Base-by-base conservation (phyloP, 768 basidiomycete genomes). In the Lactarius hengduanensis region DNA sequence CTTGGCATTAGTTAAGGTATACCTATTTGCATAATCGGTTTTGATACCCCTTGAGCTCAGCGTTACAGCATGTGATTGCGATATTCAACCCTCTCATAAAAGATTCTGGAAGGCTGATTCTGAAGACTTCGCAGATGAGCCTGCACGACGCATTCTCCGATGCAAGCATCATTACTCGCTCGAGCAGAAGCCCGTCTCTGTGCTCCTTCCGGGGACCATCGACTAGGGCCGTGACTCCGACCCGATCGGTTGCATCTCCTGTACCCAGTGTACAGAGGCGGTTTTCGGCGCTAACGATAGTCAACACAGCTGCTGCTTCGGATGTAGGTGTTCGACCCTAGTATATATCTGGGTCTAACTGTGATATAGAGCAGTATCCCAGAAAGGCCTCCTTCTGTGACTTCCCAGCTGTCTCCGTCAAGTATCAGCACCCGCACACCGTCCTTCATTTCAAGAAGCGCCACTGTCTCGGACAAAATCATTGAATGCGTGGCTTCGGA, bases 1-100 rank as follows among this genome's bases (percentile, higher is more conserved):
- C 30, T 75, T 75, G 54, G 74, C 75, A 2, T 76, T 78, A 65
- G 73, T 77, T 65, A 70, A 77, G 57, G 82, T 82, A 64, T 63
- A 77, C 60, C 20, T 28, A 5, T 53, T 22, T 30, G 20, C 41
- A 34, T 34, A 34, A 18, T 11, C 22, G 13, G 56, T 43, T 36
- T 32, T 20, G 32, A 15, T 28, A 22, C 5, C 34, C 34, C 13
- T 59, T 58, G 9, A 53, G 34, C 60, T 58, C 18, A 34, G 40
- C 15, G 62, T 69, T 57, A 53, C 41, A 71, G 69, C 69, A 71
- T 64, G 63, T 70, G 63, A 63, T 65, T 59, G 47, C 61, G 43
- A 64, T 67, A 57, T 70, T 67, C 63, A 67, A 67, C 30, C 65
- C 63, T 63, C 63, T 67, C 15, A 69, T 69, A 38, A 64, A 62